Percentiles rank a stretch among this genome's conserved stretches.
Conservation (phyloP, 257 asterid genomes). For the Solanum clarkiae region DNA sequence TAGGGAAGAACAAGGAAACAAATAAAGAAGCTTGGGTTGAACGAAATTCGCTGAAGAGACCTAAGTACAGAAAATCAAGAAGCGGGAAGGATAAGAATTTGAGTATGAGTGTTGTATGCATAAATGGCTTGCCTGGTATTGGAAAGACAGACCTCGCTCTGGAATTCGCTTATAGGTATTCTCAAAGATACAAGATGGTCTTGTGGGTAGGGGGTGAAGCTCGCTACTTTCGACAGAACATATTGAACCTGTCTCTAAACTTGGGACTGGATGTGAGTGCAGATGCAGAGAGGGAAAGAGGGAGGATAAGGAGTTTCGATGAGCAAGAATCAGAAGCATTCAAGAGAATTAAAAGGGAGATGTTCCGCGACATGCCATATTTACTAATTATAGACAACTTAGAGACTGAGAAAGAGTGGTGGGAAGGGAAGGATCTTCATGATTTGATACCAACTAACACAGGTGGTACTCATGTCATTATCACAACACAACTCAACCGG, state of each 20-base stretch:
- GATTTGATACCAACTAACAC: conserved; percentile 75
- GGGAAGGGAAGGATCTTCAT: conserved; percentile 85
- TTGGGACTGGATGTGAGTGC: conserved; percentile 79
- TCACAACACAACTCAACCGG: conserved; percentile 52
- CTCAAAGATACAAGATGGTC: conserved; percentile 81
- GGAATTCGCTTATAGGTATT: conserved; percentile 60
- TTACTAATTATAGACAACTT: conserved; percentile 63
- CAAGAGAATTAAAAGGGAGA: conserved; percentile 66
- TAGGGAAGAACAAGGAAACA: conserved; percentile 47
- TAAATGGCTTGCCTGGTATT: conserved; percentile 55
- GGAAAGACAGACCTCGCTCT: conserved; percentile 80
- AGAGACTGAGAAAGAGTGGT: conserved; percentile 82
- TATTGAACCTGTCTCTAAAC: conserved; percentile 40
- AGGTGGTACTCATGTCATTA: conserved; percentile 73
- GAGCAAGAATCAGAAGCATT: conserved; percentile 82
- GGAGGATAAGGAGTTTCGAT: conserved; percentile 65
- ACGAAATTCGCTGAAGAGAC: conserved; percentile 43
- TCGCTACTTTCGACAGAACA: conserved; percentile 58
- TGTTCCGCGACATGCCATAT: conserved; percentile 85
- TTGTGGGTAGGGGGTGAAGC: conserved; percentile 88
- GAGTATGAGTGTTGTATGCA: conserved; percentile 48
- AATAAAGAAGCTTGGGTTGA: conserved; percentile 66
- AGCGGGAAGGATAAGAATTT: conserved; percentile 45
- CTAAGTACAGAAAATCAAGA: conserved; percentile 38
- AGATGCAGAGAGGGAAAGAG: conserved; percentile 78